Percentiles rank a stretch among this genome's conserved stretches.
These are phyloP conservation scores for Chaetomium tenue DNA, from an alignment of 495 filamentous ascomycete genomes.

Conservation along the genomic window DNA sequence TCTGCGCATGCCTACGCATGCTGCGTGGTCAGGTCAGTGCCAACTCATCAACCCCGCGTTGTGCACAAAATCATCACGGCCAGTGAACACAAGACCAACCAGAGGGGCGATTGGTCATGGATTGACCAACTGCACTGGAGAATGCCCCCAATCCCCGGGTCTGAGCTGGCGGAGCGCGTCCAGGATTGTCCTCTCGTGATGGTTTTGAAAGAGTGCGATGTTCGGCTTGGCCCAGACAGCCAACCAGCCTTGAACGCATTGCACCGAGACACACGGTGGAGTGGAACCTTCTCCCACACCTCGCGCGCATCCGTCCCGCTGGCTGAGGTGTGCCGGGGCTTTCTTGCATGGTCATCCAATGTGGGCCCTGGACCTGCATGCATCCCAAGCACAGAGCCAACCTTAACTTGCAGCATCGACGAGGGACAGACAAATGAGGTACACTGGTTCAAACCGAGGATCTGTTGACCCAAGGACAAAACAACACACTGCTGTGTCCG, in stretches of 20 bases:
- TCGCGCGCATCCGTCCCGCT: background rate
- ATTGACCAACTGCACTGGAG: constrained; percentile 19
- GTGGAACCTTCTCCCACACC: background rate
- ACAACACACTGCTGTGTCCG: no score
- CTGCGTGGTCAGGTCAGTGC: constrained; percentile 23
- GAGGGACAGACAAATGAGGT: background rate
- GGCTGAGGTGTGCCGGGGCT: background rate
- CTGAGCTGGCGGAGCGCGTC: constrained; percentile 22
- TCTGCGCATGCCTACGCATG: background rate
- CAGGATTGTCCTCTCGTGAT: constrained; percentile 17
- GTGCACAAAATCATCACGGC: constrained; percentile 17
- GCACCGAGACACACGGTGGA: constrained; percentile 16
- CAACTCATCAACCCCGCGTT: constrained; percentile 26
- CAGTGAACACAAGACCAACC: constrained; percentile 6
- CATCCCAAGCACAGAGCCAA: background rate
- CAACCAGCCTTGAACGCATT: constrained; percentile 25
- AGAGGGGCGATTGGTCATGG: constrained; percentile 19
- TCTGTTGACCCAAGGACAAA: no score
- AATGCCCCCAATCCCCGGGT: background rate
- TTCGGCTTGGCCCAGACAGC: constrained; percentile 10
- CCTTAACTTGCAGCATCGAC: background rate
- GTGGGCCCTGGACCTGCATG: constrained; percentile 5
- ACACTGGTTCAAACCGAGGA: background rate
- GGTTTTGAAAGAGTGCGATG: constrained; percentile 10
- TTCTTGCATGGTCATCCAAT: background rate